These are phyloP conservation scores for Tetraselmis chui DNA, from an alignment of 139 green algal species.

Conservation along the genomic window DNA sequence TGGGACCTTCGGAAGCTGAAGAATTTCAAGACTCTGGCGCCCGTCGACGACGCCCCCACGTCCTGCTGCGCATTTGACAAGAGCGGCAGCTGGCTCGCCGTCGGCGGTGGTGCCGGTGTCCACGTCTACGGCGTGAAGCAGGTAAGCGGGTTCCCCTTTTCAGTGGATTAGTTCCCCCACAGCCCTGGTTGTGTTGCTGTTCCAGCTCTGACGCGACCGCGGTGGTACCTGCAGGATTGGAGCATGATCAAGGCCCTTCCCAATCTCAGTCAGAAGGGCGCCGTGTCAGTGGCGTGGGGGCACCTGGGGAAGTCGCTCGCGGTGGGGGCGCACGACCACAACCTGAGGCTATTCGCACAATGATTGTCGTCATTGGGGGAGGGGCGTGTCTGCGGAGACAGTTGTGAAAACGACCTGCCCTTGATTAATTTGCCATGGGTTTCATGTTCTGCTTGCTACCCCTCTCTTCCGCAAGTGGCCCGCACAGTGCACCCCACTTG, in stretches of 20 bases:
- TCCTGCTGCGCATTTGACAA: slow-evolving; percentile 5
- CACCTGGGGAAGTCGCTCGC: neutral
- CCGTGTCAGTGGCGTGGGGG: neutral
- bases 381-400: no score
- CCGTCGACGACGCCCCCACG: neutral
- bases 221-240: slow-evolving; percentile 2
- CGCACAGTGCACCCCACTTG: no score
- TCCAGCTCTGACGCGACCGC: neutral
- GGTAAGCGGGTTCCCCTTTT: neutral
- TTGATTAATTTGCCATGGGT: no score
- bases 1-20: slow-evolving; percentile 97
- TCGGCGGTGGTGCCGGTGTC: slow-evolving; percentile 1
- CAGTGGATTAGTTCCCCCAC: slow-evolving; percentile 9
- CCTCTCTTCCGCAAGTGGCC: no score
- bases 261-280: neutral
- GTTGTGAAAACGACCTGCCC: no score
- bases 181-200: slow-evolving; percentile 9
- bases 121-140: slow-evolving; percentile 6
- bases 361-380: no score
- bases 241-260: neutral
- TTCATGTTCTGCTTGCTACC: no score
- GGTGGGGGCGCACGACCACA: neutral
- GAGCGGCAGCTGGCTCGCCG: slow-evolving; percentile 17
- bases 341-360: neutral
- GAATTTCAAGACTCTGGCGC: slow-evolving; percentile 38